These are phyloP conservation scores for Diaporthe sp. DNA, from an alignment of 2,329 filamentous ascomycete species.

Conservation along the genomic window DNA sequence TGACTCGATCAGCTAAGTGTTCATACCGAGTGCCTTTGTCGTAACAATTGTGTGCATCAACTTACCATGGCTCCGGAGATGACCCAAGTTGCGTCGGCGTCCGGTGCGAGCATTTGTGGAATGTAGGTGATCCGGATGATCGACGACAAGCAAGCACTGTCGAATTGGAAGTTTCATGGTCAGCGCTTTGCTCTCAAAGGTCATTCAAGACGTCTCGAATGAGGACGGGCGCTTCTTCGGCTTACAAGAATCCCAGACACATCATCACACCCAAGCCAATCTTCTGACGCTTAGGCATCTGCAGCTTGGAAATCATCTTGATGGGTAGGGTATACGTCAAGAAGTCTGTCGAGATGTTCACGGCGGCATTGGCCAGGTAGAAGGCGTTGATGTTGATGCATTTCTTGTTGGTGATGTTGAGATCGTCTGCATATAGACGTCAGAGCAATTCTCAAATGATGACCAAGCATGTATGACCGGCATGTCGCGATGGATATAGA, in stretches of 20 bases:
- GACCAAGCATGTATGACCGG: background rate
- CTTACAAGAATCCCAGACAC: constrained; percentile 57
- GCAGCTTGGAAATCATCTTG: constrained; percentile 55
- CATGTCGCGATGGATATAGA: background rate
- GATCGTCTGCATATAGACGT: background rate
- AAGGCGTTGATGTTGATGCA: constrained; percentile 61
- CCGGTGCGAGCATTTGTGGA: constrained; percentile 54
- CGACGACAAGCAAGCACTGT: constrained; percentile 58
- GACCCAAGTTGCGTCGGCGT: constrained; percentile 49
- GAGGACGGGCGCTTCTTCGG: background rate
- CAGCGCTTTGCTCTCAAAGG: background rate
- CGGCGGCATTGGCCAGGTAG: constrained; percentile 59
- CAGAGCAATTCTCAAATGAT: background rate
- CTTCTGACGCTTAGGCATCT: constrained; percentile 59
- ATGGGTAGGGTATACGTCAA: constrained; percentile 59
- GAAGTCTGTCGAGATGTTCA: constrained; percentile 61
- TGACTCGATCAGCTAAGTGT: background rate
- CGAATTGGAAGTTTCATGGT: background rate
- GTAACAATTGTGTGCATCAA: too few relatives aligned
- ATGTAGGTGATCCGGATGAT: constrained; percentile 61
- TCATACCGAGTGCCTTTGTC: too few relatives aligned
- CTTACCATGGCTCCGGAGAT: constrained; percentile 53
- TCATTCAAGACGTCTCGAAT: too few relatives aligned
- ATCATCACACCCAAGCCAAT: constrained; percentile 56
- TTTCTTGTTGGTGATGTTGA: constrained; percentile 47